Evolutionary conservation across 2,329 filamentous ascomycete genomes (phyloP).

Genomic region (Microsporum ferrugineum): DNA sequence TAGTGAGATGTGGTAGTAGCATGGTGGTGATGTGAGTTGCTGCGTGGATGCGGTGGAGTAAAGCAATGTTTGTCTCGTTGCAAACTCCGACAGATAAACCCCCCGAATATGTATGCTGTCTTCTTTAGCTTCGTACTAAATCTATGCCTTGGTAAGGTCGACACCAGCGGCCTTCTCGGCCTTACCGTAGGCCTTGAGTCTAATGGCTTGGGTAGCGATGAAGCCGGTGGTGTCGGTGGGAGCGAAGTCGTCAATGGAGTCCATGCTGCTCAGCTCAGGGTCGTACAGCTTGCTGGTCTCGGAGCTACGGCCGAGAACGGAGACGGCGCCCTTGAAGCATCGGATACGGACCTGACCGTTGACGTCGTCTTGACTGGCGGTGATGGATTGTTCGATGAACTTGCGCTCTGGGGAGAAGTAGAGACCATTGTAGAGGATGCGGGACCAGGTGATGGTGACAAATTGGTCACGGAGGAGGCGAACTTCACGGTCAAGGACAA

Average conservation of each 20-base stretch:
- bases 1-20: neutral
- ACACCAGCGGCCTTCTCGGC: slow-evolving; percentile 13
- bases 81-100: neutral
- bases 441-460: slow-evolving; percentile 48
- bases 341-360: slow-evolving; percentile 47
- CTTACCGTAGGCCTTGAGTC: slow-evolving; percentile 15
- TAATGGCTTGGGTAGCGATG: slow-evolving; percentile 28
- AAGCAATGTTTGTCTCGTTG: neutral
- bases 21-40: neutral
- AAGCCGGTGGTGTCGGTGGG: slow-evolving; percentile 52
- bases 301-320: slow-evolving; percentile 14
- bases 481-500: slow-evolving; percentile 53
- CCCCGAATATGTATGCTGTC: neutral
- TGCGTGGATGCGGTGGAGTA: neutral
- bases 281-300: slow-evolving; percentile 53
- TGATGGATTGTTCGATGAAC: slow-evolving; percentile 53
- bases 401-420: slow-evolving; percentile 56
- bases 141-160: slow-evolving; percentile 13
- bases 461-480: slow-evolving; percentile 54
- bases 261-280: slow-evolving; percentile 52
- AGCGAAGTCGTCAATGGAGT: slow-evolving; percentile 52
- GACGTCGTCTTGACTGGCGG: slow-evolving; percentile 47
- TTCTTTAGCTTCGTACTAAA: neutral
- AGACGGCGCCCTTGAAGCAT: slow-evolving; percentile 49
- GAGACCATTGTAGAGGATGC: slow-evolving; percentile 48